phyloP scores from a whole-genome alignment of 2,329 filamentous ascomycete species.

The Hawksworthiomyces lignivorus region DNA sequence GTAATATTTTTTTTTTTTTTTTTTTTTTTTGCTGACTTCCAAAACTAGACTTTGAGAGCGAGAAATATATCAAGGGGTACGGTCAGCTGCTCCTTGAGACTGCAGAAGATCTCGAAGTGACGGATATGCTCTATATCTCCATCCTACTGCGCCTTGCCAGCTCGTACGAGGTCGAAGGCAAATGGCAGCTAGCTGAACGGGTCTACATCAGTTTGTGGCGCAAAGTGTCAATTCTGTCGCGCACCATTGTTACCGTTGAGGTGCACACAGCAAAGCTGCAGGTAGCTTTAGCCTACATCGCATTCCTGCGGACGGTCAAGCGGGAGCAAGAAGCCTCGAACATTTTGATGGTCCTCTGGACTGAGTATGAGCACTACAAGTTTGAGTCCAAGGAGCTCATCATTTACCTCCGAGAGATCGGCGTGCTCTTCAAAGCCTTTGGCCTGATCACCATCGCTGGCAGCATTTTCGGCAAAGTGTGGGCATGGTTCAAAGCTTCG shows the following conservation, averaged over 20 bases:
- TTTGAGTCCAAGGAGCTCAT: conserved; percentile 26
- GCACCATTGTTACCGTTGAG: conserved; percentile 22
- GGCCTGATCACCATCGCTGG: conserved; percentile 27
- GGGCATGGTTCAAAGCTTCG: conserved; percentile 30
- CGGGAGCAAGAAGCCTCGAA: conserved; percentile 29
- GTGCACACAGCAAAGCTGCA: conserved; percentile 29
- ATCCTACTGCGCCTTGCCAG: conserved; percentile 28
- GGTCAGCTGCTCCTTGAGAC: conserved; percentile 29
- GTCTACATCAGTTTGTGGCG: conserved; percentile 33
- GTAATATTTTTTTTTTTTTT: too few species aligned
- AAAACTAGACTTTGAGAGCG: conserved; percentile 4
- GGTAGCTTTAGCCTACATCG: conserved; percentile 30
- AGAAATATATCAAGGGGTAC: conserved; percentile 22
- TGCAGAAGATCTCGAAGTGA: conserved; percentile 25
- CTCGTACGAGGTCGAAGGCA: conserved; percentile 25
- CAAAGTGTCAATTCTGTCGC: conserved; percentile 26
- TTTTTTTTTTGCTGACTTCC: neutral
- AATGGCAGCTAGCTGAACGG: conserved; percentile 28
- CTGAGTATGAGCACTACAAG: conserved; percentile 29
- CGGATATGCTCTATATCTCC: conserved; percentile 25
- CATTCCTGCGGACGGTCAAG: conserved; percentile 24
- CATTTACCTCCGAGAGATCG: conserved; percentile 29
- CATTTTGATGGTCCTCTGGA: conserved; percentile 33
- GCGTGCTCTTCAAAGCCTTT: conserved; percentile 23
- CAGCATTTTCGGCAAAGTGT: conserved; percentile 29